These are phyloP conservation scores for Colletotrichum sp. DNA, from an alignment of 2,329 filamentous ascomycete species.

Conservation along the genomic window DNA sequence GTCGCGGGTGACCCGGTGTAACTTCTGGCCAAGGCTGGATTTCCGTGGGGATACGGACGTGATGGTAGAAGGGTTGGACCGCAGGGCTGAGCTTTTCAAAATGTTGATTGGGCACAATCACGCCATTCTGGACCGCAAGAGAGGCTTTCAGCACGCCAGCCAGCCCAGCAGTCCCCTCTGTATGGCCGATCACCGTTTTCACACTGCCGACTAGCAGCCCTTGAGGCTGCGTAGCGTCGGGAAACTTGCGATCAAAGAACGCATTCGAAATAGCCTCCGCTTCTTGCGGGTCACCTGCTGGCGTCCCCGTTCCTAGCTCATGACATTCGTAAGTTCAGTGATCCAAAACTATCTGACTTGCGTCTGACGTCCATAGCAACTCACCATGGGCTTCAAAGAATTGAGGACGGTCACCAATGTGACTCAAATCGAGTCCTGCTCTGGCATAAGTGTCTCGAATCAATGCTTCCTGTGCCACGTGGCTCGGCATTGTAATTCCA, in stretches of 20 bases:
- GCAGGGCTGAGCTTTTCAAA: conserved; percentile 32
- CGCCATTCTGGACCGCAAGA: conserved; percentile 20
- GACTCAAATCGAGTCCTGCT: conserved; percentile 4
- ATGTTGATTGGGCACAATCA: conserved; percentile 32
- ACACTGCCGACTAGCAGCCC: conserved; percentile 25
- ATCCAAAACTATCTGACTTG: no score
- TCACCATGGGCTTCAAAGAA: conserved; percentile 37
- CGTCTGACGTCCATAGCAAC: no score
- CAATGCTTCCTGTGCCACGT: conserved; percentile 27
- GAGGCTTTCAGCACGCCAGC: conserved; percentile 29
- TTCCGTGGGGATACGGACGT: conserved; percentile 19
- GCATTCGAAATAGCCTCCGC: conserved; percentile 28
- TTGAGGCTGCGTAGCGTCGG: not conserved
- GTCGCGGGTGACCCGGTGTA: not conserved
- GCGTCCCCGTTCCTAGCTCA: conserved; percentile 38
- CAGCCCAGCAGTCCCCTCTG: conserved; percentile 28
- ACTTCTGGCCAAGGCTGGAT: conserved; percentile 7
- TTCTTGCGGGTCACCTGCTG: conserved; percentile 41
- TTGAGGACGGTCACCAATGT: conserved; percentile 9
- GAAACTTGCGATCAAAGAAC: not conserved
- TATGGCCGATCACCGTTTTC: conserved; percentile 32
- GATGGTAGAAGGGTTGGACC: conserved; percentile 25
- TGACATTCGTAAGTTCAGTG: not conserved
- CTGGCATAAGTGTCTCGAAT: conserved; percentile 30
- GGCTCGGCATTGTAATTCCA: conserved; percentile 41